Evolutionary conservation across 2,329 filamentous ascomycete species (phyloP), one percentile per base, ranked within the genome.

Genomic region (Fusarium nelsonii): DNA sequence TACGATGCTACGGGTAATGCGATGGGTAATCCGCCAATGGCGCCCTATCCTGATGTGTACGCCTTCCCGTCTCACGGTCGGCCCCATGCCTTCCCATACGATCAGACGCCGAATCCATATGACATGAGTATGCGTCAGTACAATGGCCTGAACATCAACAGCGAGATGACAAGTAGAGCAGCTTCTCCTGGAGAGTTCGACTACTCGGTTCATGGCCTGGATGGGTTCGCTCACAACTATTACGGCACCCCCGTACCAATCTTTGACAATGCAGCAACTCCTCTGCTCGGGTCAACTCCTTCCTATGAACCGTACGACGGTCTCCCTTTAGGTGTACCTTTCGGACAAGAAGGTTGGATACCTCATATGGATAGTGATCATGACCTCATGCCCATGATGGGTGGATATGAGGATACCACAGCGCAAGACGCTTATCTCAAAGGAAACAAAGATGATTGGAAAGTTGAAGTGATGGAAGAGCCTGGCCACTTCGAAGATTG

Each of bases 391-490:
- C 58, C 66, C 18, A 28, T 53, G 40, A 48, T 68, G 40, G 46
- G 39, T 37, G 68, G 53, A 18, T 68, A 63, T 30, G 54, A 57
- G 28, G 65, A 65, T 36, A 20, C 55, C 4, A 60, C 56, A 48
- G 65, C 69, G 18, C 74, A 76, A 48, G 74, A 77, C 20, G 71
- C 61, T 8, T 79, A 77, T 48, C 71, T 81, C 30, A 74, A 70
- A 43, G 78, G 79, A 23, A 73, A 68, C 11, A 71, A 77, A 33
- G 71, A 69, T 12, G 79, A 79, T 51, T 81, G 79, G 79, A 70
- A 77, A 56, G 69, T 80, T 10, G 76, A 78, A 64, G 72, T 78
- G 20, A 57, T 81, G 10, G 76, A 77, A 10, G 74, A 75, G 23
- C 67, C 63, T 20, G 70, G 71, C 23, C 75, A 77, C 48, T 78